Percentiles rank a stretch among this genome's conserved stretches.
Conservation (phyloP, 139 green algal genomes). For the Chlamydomonas sphaeroides region DNA sequence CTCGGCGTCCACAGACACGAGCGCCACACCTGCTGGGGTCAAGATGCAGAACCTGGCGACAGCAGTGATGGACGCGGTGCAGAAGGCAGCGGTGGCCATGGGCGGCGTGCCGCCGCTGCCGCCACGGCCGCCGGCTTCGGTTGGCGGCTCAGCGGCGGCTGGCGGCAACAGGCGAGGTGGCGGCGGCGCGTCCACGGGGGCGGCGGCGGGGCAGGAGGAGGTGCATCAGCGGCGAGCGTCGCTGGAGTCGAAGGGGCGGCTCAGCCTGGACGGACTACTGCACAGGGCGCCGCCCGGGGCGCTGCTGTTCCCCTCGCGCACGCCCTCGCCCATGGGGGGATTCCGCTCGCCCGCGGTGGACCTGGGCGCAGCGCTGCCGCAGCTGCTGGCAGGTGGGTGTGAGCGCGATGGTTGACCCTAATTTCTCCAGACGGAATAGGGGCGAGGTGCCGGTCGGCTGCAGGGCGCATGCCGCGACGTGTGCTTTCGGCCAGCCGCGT, state of each 20-base stretch:
- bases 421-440: too few relatives aligned
- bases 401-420: too few relatives aligned
- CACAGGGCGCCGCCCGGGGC: constrained; percentile 8
- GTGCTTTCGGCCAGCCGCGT: too few relatives aligned
- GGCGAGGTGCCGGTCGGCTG: too few relatives aligned
- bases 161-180: background rate
- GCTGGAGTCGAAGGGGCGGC: too few relatives aligned
- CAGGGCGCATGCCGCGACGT: too few relatives aligned
- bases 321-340: constrained; percentile 21
- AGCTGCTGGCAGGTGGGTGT: background rate
- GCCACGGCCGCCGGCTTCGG: background rate
- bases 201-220: background rate
- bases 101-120: background rate
- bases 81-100: background rate
- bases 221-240: too few relatives aligned
- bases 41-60: constrained; percentile 30
- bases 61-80: background rate
- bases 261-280: background rate
- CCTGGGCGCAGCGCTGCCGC: background rate
- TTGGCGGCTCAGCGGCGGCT: background rate
- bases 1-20: background rate
- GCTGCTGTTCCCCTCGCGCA: constrained; percentile 17
- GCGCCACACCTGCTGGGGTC: background rate
- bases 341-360: background rate
- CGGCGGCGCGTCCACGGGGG: background rate